Evolutionary conservation across 768 basidiomycete genomes (phyloP), one percentile per base, ranked within the genome.

Genomic region (Lyophyllum semitale): DNA sequence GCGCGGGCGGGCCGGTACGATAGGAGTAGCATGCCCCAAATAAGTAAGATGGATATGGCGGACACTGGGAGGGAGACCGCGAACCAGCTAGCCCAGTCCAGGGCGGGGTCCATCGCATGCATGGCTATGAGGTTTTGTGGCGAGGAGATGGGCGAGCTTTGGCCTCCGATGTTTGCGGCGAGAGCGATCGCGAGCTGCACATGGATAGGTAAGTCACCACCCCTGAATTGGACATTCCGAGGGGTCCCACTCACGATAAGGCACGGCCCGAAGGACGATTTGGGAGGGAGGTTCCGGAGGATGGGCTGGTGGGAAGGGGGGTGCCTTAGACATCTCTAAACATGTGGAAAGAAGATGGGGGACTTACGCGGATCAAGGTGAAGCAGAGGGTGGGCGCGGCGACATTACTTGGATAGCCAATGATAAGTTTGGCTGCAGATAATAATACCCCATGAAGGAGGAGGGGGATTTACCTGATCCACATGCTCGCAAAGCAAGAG

Each of bases 401-500:
- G 18, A 99, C 97, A 67, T 99, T 98, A 71, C 93, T 91, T 50
- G 58, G 53, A 48, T 33, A 23, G 49, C n/a, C n/a, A 57, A 43
- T 55, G 45, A 59, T 59, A 51, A 53, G 61, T 53, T 37, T 44
- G 41, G 8, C 13, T 38, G 5, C 18, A 42, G 25, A 47, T n/a
- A n/a, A n/a, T n/a, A n/a, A n/a, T 22, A 42, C 37, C 37, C 20
- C 22, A 41, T 37, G 40, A 41, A 11, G 30, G 12, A 11, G 30
- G 12, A 54, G 25, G 9, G n/a, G 37, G 47, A 59, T 72, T 42
- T 52, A 88, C 89, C 90, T 95, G 65, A 99, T 98, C 97, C 95
- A 98, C 96, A 98, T 99, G 71, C 92, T 95, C 3, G 95, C 94
- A 68, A 99, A 99, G 66, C 95, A 98, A 2, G 95, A 90, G 17